phyloP scores from a whole-genome alignment of 2,329 filamentous ascomycete species.

The Pseudopithomyces chartarum region DNA sequence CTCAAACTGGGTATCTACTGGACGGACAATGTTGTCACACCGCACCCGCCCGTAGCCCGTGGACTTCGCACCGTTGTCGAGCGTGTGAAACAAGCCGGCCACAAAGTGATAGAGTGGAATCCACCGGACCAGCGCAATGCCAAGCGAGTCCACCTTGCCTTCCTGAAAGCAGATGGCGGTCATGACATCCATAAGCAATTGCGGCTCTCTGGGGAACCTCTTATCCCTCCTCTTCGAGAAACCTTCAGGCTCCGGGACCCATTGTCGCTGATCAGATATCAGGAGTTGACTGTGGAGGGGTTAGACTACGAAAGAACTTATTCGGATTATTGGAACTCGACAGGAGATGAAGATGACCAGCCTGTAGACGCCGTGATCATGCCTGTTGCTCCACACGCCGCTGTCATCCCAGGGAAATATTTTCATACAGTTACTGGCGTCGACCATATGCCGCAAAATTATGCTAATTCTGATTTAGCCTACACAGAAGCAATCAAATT shows the following conservation, averaged over 20 bases:
- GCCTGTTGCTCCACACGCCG: constrained; percentile 46
- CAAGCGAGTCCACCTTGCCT: constrained; percentile 21
- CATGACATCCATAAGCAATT: constrained; percentile 35
- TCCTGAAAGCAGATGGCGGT: constrained; percentile 40
- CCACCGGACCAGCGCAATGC: constrained; percentile 30
- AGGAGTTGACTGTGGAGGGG: constrained; percentile 37
- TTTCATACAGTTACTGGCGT: constrained; percentile 20
- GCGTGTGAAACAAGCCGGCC: constrained; percentile 6
- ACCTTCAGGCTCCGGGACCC: constrained; percentile 21
- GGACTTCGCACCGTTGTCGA: constrained; percentile 27
- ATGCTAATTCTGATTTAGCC: constrained; percentile 14
- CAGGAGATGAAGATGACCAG: constrained; percentile 34
- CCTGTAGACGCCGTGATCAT: constrained; percentile 44
- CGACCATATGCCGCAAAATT: not conserved
- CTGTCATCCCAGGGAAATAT: constrained; percentile 33
- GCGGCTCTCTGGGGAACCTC: constrained; percentile 38
- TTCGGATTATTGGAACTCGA: constrained; percentile 46
- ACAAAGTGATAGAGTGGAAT: constrained; percentile 33
- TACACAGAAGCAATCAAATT: constrained; percentile 37
- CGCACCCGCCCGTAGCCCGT: constrained; percentile 41
- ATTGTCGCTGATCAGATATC: constrained; percentile 32
- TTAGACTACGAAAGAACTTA: constrained; percentile 37
- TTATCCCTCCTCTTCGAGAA: constrained; percentile 28
- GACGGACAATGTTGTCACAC: constrained; percentile 42
- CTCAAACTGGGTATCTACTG: constrained; percentile 39